Evolutionary conservation across 352 stramenopile genomes (phyloP), one percentile per base, ranked within the genome.

Genomic region (Globisporangium viniferum): DNA sequence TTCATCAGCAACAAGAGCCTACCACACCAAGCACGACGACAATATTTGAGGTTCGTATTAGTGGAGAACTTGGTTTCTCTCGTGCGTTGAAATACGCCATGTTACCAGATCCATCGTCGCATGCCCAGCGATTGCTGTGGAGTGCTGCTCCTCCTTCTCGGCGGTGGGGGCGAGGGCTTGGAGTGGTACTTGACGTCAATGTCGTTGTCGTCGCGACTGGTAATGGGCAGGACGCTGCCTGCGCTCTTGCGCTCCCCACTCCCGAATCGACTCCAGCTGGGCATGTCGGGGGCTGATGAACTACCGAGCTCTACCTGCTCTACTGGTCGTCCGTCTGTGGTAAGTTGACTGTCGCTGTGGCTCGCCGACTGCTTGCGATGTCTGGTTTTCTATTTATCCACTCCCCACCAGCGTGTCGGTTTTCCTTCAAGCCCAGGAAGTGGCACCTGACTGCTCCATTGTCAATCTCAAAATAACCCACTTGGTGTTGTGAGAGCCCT

Each of bases 1-100:
- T 89, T 91, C 24, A 72, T 44, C 39, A 90, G 39, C 48, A 91
- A 59, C 20, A 86, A 80, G 51, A 81, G 54, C 77, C 79, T 87
- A 9, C 0, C n/a, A 7, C 14, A 65, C 5, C 57, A 20, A 39
- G 27, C n/a, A 51, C 8, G 31, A 53, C 24, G 31, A 9, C 20
- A 64, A 33, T 20, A 8, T 44, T 24, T 0, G 15, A 51, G 7
- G 33, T n/a, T 22, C 12, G 31, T 33, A 33, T 33, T 33, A 33
- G 31, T 33, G 31, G 31, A 33, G 31, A 33, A 6, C 2, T 33
- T 33, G 31, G 31, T 33, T 33, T 33, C 5, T 33, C 31, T 33
- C 31, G 31, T 33, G 31, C 31, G 31, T 5, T 33, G 3, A 33
- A 33, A 33, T 33, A 33, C 31, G 31, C 31, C 31, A 33, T 33